phyloP scores from a whole-genome alignment of 2,329 filamentous ascomycete species.

The Fusarium odoratissimum region DNA sequence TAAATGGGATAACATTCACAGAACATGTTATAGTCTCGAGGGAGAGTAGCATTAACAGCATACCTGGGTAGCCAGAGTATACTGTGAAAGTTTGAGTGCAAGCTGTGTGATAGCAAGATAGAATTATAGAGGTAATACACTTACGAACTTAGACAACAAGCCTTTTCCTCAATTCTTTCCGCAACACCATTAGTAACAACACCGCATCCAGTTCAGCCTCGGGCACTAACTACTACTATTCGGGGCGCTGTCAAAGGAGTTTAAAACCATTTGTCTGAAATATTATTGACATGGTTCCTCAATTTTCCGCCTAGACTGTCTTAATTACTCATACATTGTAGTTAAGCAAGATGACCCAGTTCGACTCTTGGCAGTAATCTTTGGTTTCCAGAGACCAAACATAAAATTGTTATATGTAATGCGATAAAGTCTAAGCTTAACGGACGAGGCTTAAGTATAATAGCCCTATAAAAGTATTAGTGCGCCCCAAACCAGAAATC shows the following conservation, averaged over 20 bases:
- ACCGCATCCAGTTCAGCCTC: background rate
- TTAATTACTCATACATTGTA: no score
- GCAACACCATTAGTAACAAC: background rate
- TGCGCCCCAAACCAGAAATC: accelerated
- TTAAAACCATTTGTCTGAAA: no score
- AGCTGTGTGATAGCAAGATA: background rate
- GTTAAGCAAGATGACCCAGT: no score
- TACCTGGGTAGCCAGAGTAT: background rate
- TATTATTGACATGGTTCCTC: background rate
- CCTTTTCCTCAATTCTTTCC: background rate
- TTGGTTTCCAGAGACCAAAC: background rate
- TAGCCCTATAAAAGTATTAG: background rate
- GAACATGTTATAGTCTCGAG: background rate
- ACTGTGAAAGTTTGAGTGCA: accelerated
- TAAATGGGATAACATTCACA: background rate
- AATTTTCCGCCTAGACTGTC: background rate
- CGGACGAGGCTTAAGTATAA: background rate
- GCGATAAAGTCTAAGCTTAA: background rate
- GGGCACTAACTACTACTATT: background rate
- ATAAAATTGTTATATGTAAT: background rate
- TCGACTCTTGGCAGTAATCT: no score
- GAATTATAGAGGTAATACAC: background rate
- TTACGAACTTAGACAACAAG: background rate
- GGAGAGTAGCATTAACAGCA: background rate
- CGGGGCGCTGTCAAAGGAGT: background rate